Percentiles rank a stretch among this genome's conserved stretches.
Evolutionary conservation across 2,329 filamentous ascomycete species (phyloP).

Genomic region (Byssochlamys sp.): DNA sequence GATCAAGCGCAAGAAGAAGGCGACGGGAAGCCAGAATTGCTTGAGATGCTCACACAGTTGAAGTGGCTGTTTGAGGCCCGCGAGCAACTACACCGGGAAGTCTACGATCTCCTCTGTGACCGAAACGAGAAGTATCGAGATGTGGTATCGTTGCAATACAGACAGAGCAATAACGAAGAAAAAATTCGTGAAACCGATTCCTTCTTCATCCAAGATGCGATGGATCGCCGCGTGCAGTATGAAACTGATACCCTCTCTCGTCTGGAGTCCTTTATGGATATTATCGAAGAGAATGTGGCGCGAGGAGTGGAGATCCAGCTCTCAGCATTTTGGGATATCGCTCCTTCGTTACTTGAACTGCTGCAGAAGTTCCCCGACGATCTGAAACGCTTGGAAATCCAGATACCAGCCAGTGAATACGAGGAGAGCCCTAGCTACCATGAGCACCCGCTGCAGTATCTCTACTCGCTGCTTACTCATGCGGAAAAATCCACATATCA

Average conservation of each 20-base stretch:
- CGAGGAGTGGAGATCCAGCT: constrained; percentile 85
- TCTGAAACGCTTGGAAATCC: constrained; percentile 54
- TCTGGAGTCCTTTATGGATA: constrained; percentile 63
- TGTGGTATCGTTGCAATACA: constrained; percentile 73
- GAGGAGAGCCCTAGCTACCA: constrained; percentile 77
- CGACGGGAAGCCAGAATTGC: constrained; percentile 82
- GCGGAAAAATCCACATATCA: constrained; percentile 90
- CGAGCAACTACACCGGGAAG: constrained; percentile 74
- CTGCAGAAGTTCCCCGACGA: constrained; percentile 65
- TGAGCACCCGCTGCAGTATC: constrained; percentile 75
- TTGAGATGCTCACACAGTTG: constrained; percentile 86
- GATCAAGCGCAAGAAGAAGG: constrained; percentile 89
- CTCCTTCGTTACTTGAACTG: constrained; percentile 66
- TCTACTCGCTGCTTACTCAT: constrained; percentile 75
- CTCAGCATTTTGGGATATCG: constrained; percentile 95
- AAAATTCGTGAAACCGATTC: constrained; percentile 68
- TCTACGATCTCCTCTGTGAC: constrained; percentile 74
- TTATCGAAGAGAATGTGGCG: constrained; percentile 75
- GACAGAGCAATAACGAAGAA: constrained; percentile 60
- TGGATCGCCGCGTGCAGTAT: constrained; percentile 60
- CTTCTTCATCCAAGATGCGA: constrained; percentile 74
- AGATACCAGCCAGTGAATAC: constrained; percentile 69
- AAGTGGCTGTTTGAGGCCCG: constrained; percentile 96
- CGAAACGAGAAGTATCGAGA: constrained; percentile 79
- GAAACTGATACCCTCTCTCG: constrained; percentile 64